A percentile compares a stretch with the other conserved stretches of the same genome.
Conservation (phyloP, 1,139 yeast species). For the Arxiozyma bovina region DNA sequence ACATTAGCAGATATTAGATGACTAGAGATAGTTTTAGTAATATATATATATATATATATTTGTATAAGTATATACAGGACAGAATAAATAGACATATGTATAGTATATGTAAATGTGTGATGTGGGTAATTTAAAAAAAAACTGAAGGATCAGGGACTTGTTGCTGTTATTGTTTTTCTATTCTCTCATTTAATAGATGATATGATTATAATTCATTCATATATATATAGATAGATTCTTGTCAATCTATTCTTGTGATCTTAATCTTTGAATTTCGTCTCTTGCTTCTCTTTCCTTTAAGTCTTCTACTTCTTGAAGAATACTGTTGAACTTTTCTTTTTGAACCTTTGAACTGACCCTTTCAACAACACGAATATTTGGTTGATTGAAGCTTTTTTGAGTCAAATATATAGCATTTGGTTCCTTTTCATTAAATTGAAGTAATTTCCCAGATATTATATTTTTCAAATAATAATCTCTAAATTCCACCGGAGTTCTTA, state of each 20-base stretch:
- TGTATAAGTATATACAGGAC: constrained; percentile 1
- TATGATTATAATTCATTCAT: too few species aligned
- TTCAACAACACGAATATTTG: constrained; percentile 42
- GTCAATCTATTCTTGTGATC: constrained; percentile 4
- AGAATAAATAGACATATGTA: not conserved
- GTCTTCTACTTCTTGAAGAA: constrained; percentile 23
- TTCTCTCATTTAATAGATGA: too few species aligned
- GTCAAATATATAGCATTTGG: constrained; percentile 69
- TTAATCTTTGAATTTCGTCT: constrained; percentile 32
- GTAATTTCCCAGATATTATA: constrained; percentile 38
- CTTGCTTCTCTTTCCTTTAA: constrained; percentile 35
- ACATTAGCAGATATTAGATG: too few species aligned
- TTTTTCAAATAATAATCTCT: constrained; percentile 37
- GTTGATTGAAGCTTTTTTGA: constrained; percentile 38
- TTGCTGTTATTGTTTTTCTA: too few species aligned
- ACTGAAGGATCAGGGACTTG: not conserved
- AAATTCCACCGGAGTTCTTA: constrained; percentile 42
- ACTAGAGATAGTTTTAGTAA: too few species aligned
- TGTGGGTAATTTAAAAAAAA: not conserved
- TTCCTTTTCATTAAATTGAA: constrained; percentile 51
- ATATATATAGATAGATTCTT: too few species aligned
- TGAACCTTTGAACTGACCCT: constrained; percentile 35
- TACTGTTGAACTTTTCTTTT: constrained; percentile 34
- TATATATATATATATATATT: not conserved
- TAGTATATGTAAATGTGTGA: not conserved